A percentile compares a stretch with the other conserved stretches of the same genome.
Evolutionary conservation across 805 yeast species (phyloP).

Genomic region (Spathaspora arborariae): DNA sequence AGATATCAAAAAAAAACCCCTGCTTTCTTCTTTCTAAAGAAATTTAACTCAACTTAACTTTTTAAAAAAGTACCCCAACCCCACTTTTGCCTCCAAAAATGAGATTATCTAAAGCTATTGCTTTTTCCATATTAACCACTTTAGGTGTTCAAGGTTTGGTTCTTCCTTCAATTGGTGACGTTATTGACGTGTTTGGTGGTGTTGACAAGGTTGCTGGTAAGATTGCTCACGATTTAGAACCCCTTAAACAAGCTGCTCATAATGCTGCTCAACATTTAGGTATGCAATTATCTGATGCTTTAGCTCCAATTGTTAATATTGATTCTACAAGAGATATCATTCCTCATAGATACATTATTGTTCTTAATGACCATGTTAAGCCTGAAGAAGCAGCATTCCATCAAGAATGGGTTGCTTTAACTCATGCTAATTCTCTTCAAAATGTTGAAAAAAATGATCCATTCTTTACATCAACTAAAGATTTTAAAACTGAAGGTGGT

Average conservation of each 20-base stretch:
- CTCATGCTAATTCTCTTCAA: slow-evolving; percentile 45
- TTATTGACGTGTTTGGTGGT: slow-evolving; percentile 34
- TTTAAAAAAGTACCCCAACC: neutral
- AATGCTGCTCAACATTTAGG: slow-evolving; percentile 9
- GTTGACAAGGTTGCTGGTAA: slow-evolving; percentile 9
- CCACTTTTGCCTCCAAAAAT: slow-evolving; percentile 12
- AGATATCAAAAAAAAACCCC: neutral
- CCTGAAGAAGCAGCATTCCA: slow-evolving; percentile 59
- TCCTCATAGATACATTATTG: slow-evolving; percentile 79
- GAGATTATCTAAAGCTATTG: slow-evolving; percentile 40
- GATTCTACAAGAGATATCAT: slow-evolving; percentile 45
- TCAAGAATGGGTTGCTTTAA: slow-evolving; percentile 57
- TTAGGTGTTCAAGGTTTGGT: slow-evolving; percentile 48
- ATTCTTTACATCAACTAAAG: slow-evolving; percentile 32
- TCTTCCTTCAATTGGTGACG: slow-evolving; percentile 51
- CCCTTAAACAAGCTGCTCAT: slow-evolving; percentile 1
- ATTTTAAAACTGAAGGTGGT: slow-evolving; percentile 43
- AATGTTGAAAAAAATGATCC: slow-evolving; percentile 26
- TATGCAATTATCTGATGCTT: slow-evolving; percentile 13
- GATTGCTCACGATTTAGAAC: slow-evolving; percentile 3
- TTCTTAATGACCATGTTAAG: slow-evolving; percentile 65
- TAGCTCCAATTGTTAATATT: slow-evolving; percentile 45
- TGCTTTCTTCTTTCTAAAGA: neutral
- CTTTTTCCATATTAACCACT: slow-evolving; percentile 39
- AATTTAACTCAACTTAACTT: neutral